Percentiles rank a stretch among this genome's conserved stretches.
These are phyloP conservation scores for Amphirosellinia nigrospora DNA, from an alignment of 495 filamentous ascomycete species.

Conservation along the genomic window DNA sequence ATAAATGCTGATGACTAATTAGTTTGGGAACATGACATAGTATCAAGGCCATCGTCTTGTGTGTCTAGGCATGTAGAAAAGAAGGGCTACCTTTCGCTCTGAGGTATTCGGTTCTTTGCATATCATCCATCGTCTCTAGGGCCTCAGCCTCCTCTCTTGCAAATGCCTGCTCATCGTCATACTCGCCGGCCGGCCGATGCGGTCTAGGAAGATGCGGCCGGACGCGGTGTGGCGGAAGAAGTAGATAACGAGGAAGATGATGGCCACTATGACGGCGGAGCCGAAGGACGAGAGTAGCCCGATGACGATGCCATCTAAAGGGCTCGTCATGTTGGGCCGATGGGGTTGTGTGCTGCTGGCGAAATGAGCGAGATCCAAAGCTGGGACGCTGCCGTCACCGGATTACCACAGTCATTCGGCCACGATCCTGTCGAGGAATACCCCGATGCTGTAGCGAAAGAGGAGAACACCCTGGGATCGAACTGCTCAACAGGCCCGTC, in stretches of 20 bases:
- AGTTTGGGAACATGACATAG: slow-evolving; percentile 26
- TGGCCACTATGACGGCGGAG: slow-evolving; percentile 80
- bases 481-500: slow-evolving; percentile 21
- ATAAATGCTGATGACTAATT: slow-evolving; percentile 72
- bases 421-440: slow-evolving; percentile 36
- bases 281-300: slow-evolving; percentile 97
- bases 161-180: slow-evolving; percentile 95
- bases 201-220: slow-evolving; percentile 91
- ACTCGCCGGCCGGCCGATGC: slow-evolving; percentile 92
- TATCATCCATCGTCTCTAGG: slow-evolving; percentile 93
- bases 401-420: slow-evolving; percentile 41
- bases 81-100: slow-evolving; percentile 86
- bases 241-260: slow-evolving; percentile 85
- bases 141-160: slow-evolving; percentile 92
- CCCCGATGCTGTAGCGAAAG: slow-evolving; percentile 32
- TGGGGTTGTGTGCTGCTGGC: slow-evolving; percentile 14
- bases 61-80: neutral
- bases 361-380: slow-evolving; percentile 28
- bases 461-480: neutral
- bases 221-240: slow-evolving; percentile 91
- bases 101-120: slow-evolving; percentile 86
- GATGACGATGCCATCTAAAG: slow-evolving; percentile 83
- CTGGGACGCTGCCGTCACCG: slow-evolving; percentile 41
- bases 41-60: neutral
- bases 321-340: slow-evolving; percentile 36